Percentiles rank a stretch among this genome's conserved stretches.
Evolutionary conservation across 306 rosid species (phyloP).

Genomic region (Fragaria ananassa): DNA sequence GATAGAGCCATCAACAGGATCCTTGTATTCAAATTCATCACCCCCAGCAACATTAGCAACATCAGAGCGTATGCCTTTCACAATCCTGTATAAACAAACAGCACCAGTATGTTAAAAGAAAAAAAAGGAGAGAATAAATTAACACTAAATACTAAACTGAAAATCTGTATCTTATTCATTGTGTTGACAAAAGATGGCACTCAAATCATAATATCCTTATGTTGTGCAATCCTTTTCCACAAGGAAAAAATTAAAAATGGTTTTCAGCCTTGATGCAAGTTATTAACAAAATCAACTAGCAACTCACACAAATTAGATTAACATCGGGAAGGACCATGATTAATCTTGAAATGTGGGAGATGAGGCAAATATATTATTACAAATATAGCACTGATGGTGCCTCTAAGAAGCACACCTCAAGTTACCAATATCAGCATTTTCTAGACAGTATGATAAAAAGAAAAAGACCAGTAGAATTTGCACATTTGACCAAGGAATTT

Average conservation of each 20-base stretch:
- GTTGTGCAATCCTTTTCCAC: not conserved
- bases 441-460: not conserved
- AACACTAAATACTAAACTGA: not conserved
- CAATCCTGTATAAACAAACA: conserved; percentile 44
- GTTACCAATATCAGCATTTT: not conserved
- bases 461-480: not conserved
- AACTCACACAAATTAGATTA: not conserved
- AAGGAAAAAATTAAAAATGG: too few species aligned
- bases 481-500: conserved; percentile 7
- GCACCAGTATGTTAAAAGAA: not conserved
- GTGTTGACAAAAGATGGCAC: not conserved
- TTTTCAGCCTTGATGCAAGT: too few species aligned
- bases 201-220: not conserved
- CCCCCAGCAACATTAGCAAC: conserved; percentile 68
- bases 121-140: not conserved
- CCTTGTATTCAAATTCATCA: conserved; percentile 95
- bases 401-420: too few species aligned
- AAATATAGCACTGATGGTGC: not conserved
- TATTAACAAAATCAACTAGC: too few species aligned
- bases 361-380: not conserved
- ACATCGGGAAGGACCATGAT: not conserved
- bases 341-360: not conserved
- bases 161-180: not conserved
- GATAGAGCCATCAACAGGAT: conserved; percentile 87
- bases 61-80: conserved; percentile 63